A percentile compares a stretch with the other conserved stretches of the same genome.
Evolutionary conservation across 2,329 filamentous ascomycete species (phyloP).

Genomic region (Trichoderma atroviride): DNA sequence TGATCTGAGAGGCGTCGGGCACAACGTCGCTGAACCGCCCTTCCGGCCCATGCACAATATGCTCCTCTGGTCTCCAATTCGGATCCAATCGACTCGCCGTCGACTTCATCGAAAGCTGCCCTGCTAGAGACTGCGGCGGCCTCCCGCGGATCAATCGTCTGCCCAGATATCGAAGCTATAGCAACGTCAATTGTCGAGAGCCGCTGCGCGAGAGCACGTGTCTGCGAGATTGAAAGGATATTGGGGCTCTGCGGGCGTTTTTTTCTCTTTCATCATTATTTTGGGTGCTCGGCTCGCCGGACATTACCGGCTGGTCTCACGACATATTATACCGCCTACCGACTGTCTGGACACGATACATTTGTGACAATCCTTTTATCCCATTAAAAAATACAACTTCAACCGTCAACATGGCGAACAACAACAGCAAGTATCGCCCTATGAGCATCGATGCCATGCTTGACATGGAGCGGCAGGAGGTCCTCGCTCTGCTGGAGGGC

Average conservation of each 20-base stretch:
- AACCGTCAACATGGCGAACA: conserved; percentile 38
- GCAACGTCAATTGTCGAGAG: conserved; percentile 1
- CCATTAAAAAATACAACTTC: not conserved
- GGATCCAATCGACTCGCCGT: conserved; percentile 25
- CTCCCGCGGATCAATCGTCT: conserved; percentile 23
- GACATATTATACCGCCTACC: not conserved
- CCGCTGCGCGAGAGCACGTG: not conserved
- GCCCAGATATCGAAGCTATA: conserved; percentile 8
- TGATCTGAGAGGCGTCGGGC: conserved; percentile 25
- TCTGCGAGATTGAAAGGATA: conserved; percentile 1
- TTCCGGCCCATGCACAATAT: conserved; percentile 25
- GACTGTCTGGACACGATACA: not conserved
- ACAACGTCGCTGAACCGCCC: conserved; percentile 9
- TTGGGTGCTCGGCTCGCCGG: not conserved
- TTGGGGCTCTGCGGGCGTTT: not conserved
- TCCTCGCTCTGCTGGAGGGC: conserved; percentile 68
- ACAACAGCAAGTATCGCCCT: conserved; percentile 39
- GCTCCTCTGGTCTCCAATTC: conserved; percentile 25
- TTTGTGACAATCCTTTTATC: not conserved
- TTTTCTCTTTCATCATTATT: not conserved
- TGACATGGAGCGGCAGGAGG: conserved; percentile 75
- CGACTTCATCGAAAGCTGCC: conserved; percentile 24
- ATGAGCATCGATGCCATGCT: conserved; percentile 79
- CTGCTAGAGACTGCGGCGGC: conserved; percentile 26
- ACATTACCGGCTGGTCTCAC: not conserved